Conservation (phyloP, 2,329 filamentous ascomycete genomes). For the Ophiosphaerella herpotricha region DNA sequence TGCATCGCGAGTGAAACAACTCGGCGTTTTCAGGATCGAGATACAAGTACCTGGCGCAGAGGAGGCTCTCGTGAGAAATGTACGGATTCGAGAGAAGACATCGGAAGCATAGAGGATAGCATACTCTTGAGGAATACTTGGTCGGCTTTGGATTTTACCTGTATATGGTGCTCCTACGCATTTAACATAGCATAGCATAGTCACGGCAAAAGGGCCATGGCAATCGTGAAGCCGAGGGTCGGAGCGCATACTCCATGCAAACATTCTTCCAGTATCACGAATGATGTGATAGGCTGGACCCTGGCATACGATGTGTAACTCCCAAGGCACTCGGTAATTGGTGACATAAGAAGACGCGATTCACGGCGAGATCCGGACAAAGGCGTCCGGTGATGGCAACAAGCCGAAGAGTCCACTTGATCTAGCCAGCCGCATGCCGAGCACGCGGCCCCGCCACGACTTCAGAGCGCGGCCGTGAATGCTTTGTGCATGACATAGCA, state of each 20-base stretch:
- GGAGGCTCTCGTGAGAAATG: constrained; percentile 36
- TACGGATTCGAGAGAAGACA: constrained; percentile 41
- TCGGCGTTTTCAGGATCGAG: constrained; percentile 59
- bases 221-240: constrained; percentile 19
- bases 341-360: constrained; percentile 24
- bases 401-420: constrained; percentile 15
- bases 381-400: constrained; percentile 12
- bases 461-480: constrained; percentile 45
- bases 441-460: constrained; percentile 36
- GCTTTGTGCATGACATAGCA: constrained; percentile 16
- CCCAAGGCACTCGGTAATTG: constrained; percentile 28
- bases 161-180: constrained; percentile 10
- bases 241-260: constrained; percentile 16
- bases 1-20: constrained; percentile 55
- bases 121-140: too few species aligned
- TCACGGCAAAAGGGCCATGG: constrained; percentile 32
- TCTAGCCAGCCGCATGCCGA: constrained; percentile 26
- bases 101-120: constrained; percentile 14
- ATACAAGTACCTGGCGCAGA: constrained; percentile 56
- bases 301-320: constrained; percentile 7
- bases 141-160: too few species aligned
- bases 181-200: constrained; percentile 16
- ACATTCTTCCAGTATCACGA: background rate
- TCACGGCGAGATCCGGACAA: constrained; percentile 43
- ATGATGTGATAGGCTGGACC: constrained; percentile 28